Evolutionary conservation across 202 grass and related monocot genomes (phyloP), one percentile per base, ranked within the genome.

Genomic region (Panicum hallii): DNA sequence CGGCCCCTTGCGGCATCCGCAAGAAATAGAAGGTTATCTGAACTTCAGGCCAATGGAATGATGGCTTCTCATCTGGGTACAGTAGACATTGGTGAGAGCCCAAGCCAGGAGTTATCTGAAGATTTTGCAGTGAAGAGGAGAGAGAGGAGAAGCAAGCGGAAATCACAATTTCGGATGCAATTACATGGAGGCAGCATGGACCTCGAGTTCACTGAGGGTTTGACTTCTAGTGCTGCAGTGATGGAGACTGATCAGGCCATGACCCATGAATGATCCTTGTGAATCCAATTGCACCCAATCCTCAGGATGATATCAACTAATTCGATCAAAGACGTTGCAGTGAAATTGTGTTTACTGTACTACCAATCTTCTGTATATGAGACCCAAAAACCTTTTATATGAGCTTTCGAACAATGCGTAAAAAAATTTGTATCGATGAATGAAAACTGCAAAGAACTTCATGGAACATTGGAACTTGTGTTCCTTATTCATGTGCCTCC

Each of bases 111-210:
- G 14, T 19, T 54, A 36, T n/a, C 36, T 63, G 47, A 30, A 28
- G 45, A 64, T 70, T 41, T 50, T 70, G 4, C 3, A 15, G 26
- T 63, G 19, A 85, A 67, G 78, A 49, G 66, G 80, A 83, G 86
- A 60, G 57, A 78, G 23, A 88, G 86, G 20, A 87, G 71, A 11
- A 43, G 62, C 41, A 68, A 61, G 61, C 46, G 70, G 70, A 81
- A 81, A 55, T 41, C 70, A 0, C 43, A 30, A 9, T 16, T 62
- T 61, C 14, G n/a, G 64, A 19, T 2, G 0, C 16, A 9, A 13
- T 57, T 40, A 10, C 38, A 86, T 5, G 40, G 46, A 70, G 41
- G 20, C 66, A 56, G n/a, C 23, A 41, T 55, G 20, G 77, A 89
- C 56, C 65, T 60, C 10, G n/a, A 67, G 73, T 30, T 60, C 19